A percentile compares a stretch with the other conserved stretches of the same genome.
Conservation (phyloP, 2,329 filamentous ascomycete species). For the Diplodia sapinea region DNA sequence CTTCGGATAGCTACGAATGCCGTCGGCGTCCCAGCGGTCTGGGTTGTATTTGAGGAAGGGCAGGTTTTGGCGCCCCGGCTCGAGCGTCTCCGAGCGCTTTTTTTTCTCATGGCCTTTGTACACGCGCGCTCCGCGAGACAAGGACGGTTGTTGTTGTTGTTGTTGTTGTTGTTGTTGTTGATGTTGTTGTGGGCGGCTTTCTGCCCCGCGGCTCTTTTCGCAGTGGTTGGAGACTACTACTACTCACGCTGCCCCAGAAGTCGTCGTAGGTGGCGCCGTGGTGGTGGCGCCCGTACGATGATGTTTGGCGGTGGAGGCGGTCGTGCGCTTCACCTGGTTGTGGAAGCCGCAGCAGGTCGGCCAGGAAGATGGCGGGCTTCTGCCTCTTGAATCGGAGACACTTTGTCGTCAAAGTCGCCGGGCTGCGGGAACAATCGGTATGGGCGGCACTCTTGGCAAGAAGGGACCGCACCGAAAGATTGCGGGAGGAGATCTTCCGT, state of each 20-base stretch:
- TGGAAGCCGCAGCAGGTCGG: conserved; percentile 45
- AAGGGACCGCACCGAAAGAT: conserved; percentile 25
- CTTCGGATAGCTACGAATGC: conserved; percentile 41
- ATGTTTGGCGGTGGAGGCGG: conserved; percentile 54
- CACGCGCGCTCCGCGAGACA: conserved; percentile 32
- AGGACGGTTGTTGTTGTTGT: no score
- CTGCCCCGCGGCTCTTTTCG: no score
- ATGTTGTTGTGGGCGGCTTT: no score
- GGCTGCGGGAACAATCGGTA: background rate
- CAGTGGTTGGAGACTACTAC: no score
- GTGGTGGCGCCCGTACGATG: conserved; percentile 37
- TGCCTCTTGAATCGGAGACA: conserved; percentile 33
- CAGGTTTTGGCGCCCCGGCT: conserved; percentile 52
- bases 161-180: no score
- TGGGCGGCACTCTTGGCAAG: no score
- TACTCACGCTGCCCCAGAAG: conserved; percentile 39
- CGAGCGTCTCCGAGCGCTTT: conserved; percentile 50
- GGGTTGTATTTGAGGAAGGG: conserved; percentile 46
- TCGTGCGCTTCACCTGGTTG: conserved; percentile 55
- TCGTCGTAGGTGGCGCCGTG: conserved; percentile 35
- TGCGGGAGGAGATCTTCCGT: conserved; percentile 37
- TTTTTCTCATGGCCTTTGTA: conserved; percentile 48
- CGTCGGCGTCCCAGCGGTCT: conserved; percentile 37
- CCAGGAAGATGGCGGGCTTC: conserved; percentile 33
- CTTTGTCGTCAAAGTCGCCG: conserved; percentile 30